phyloP scores from a whole-genome alignment of 2,329 filamentous ascomycete species.

The Trichoderma sp. region DNA sequence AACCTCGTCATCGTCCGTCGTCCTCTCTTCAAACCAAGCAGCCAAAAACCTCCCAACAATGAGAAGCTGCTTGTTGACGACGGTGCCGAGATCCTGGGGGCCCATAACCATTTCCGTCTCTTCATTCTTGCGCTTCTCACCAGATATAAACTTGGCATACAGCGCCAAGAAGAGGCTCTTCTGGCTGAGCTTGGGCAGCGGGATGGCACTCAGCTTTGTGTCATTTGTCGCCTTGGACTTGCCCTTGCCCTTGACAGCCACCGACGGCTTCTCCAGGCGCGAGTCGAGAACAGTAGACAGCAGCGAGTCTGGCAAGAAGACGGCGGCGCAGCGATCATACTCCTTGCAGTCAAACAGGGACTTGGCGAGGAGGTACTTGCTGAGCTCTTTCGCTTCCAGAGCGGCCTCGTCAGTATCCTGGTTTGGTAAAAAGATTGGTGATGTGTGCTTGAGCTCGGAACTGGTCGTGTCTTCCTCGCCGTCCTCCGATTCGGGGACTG shows the following conservation, averaged over 20 bases:
- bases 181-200: slow-evolving; percentile 67
- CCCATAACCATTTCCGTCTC: slow-evolving; percentile 97
- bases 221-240: slow-evolving; percentile 38
- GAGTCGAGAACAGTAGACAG: slow-evolving; percentile 63
- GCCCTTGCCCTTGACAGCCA: slow-evolving; percentile 46
- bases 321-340: slow-evolving; percentile 86
- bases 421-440: slow-evolving; percentile 52
- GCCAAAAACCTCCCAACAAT: slow-evolving; percentile 73
- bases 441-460: slow-evolving; percentile 39
- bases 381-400: slow-evolving; percentile 74
- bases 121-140: slow-evolving; percentile 94
- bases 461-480: slow-evolving; percentile 46
- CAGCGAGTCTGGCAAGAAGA: slow-evolving; percentile 79
- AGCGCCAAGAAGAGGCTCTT: slow-evolving; percentile 88
- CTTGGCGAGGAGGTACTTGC: slow-evolving; percentile 85
- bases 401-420: slow-evolving; percentile 68
- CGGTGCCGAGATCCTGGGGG: slow-evolving; percentile 80
- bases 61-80: slow-evolving; percentile 79
- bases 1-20: slow-evolving; percentile 55
- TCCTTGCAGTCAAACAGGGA: slow-evolving; percentile 94
- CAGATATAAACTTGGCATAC: slow-evolving; percentile 88
- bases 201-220: slow-evolving; percentile 25
- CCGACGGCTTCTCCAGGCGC: slow-evolving; percentile 35
- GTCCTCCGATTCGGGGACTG: slow-evolving; percentile 63
- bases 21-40: slow-evolving; percentile 71